A percentile compares a stretch with the other conserved stretches of the same genome.
Conservation (phyloP, 257 asterid genomes). For the Prunella vulgaris region DNA sequence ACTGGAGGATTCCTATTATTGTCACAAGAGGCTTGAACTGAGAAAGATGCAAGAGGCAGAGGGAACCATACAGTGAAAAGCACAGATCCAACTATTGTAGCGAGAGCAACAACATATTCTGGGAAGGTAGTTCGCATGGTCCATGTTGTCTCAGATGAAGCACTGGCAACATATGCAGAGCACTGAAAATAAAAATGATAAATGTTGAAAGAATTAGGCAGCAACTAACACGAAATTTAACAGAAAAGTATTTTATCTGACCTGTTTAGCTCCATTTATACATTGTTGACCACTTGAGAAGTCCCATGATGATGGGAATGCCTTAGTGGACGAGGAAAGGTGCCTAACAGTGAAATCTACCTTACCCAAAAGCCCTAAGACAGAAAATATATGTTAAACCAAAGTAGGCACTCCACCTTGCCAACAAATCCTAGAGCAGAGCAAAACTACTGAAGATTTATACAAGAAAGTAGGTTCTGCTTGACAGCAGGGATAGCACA, state of each 20-base stretch:
- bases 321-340: constrained; percentile 58
- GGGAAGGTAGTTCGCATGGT: constrained; percentile 87
- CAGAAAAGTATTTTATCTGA: constrained; percentile 15
- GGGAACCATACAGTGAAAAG: constrained; percentile 65
- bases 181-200: constrained; percentile 49
- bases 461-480: not conserved
- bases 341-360: constrained; percentile 91
- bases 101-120: constrained; percentile 87
- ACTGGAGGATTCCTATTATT: not conserved
- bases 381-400: constrained; percentile 11
- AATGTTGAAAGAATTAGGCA: constrained; percentile 14
- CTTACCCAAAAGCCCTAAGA: constrained; percentile 72
- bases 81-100: constrained; percentile 85
- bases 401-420: not conserved
- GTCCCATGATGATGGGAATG: constrained; percentile 54
- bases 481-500: not conserved
- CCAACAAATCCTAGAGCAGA: not conserved
- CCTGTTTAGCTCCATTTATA: constrained; percentile 56
- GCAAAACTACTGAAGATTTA: not conserved
- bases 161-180: constrained; percentile 70
- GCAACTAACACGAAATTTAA: constrained; percentile 12
- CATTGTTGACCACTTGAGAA: constrained; percentile 66
- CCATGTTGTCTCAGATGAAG: constrained; percentile 88
- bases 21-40: not conserved
- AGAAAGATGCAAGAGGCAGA: constrained; percentile 13